Conservation (phyloP, 768 basidiomycete species). For the Podaxis rugospora region DNA sequence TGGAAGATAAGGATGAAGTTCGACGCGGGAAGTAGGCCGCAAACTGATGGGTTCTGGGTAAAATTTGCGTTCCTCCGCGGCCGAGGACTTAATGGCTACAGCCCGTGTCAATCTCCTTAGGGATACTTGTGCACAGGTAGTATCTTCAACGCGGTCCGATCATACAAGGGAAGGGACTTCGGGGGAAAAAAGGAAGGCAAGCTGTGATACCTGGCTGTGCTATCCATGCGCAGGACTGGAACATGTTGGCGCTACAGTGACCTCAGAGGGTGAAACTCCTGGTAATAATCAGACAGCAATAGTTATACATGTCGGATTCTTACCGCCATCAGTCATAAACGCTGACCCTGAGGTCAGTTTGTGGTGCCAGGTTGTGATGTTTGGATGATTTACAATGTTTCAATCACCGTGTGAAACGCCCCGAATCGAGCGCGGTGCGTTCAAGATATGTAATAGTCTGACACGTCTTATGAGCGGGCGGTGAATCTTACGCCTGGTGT, state of each 20-base stretch:
- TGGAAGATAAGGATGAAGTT: background rate
- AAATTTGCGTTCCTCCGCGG: slow-evolving; percentile 1
- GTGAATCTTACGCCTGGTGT: background rate
- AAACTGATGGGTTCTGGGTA: background rate
- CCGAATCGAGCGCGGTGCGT: background rate
- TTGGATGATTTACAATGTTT: too few relatives aligned
- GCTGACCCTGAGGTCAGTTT: too few relatives aligned
- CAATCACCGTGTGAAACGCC: background rate
- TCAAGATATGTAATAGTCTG: background rate
- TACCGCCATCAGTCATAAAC: too few relatives aligned
- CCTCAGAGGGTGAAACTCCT: too few relatives aligned
- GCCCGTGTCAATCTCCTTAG: background rate
- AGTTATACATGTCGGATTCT: too few relatives aligned
- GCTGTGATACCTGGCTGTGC: background rate
- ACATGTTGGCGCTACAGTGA: background rate
- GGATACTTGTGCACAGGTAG: background rate
- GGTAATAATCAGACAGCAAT: too few relatives aligned
- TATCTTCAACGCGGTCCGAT: background rate
- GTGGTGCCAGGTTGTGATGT: too few relatives aligned
- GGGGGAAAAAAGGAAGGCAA: background rate
- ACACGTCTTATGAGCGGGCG: background rate
- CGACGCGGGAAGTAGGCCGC: background rate
- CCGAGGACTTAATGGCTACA: slow-evolving; percentile 3
- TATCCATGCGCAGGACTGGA: background rate
- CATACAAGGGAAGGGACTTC: background rate